These are phyloP conservation scores for Hymenoscyphus scutula DNA, from an alignment of 2,329 filamentous ascomycete species.

Conservation along the genomic window DNA sequence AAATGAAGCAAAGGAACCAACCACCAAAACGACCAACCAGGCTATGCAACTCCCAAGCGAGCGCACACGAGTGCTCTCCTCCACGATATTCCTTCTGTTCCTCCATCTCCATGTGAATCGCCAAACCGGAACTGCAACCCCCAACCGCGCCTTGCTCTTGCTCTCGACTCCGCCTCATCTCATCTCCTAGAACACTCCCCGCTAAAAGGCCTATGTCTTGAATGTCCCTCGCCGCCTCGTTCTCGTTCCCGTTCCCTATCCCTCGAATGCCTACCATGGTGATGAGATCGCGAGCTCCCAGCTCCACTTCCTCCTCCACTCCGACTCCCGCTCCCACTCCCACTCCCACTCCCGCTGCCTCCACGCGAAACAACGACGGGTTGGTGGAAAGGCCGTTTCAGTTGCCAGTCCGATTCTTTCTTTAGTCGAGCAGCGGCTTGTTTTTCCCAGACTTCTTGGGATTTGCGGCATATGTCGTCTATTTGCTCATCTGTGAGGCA, in stretches of 20 bases:
- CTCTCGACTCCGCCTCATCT: neutral
- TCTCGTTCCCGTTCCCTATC: neutral
- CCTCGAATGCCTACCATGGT: neutral
- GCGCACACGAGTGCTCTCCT: neutral
- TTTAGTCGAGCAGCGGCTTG: slow-evolving; percentile 50
- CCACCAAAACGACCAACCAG: neutral
- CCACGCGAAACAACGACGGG: slow-evolving; percentile 51
- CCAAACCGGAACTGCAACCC: neutral
- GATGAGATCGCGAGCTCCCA: slow-evolving; percentile 3
- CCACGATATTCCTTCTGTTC: neutral
- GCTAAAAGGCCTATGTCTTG: neutral
- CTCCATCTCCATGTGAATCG: neutral
- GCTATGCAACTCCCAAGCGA: neutral
- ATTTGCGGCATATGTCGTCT: slow-evolving; percentile 60
- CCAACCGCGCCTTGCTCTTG: neutral
- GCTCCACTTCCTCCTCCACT: neutral
- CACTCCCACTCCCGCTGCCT: slow-evolving; percentile 25
- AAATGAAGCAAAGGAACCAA: neutral
- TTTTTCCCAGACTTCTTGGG: slow-evolving; percentile 56
- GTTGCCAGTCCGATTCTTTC: slow-evolving; percentile 45
- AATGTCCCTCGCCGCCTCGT: neutral
- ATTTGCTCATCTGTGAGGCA: slow-evolving; percentile 63
- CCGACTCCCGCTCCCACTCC: neutral
- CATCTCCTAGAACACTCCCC: neutral
- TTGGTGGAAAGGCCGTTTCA: slow-evolving; percentile 57